Evolutionary conservation across 1,284 basidiomycete genomes (phyloP), one percentile per base, ranked within the genome.

Genomic region (Volvariella surrecta): DNA sequence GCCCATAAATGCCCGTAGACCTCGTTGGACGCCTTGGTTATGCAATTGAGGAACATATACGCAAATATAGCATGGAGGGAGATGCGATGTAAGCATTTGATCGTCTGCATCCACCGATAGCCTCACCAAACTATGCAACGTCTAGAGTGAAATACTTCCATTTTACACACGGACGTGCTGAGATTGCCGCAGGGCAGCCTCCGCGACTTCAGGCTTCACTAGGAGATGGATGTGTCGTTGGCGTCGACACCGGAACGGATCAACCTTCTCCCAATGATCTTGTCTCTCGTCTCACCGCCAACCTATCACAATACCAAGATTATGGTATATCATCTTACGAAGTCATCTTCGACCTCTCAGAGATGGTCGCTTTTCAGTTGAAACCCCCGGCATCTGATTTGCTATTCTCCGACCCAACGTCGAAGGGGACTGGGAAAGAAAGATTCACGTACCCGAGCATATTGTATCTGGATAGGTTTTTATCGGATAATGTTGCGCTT

Each of bases 391-490:
- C 15, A 9, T 9, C 9, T 57, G 59, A 39, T 21, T 39, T 16
- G 42, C 40, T 28, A 41, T 20, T 22, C 43, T 37, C 50, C 53
- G 34, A 21, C 47, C 22, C 35, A 9, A 16, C 13, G 3, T n/a
- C n/a, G n/a, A n/a, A n/a, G n/a, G n/a, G n/a, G n/a, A n/a, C n/a
- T n/a, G n/a, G n/a, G n/a, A n/a, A n/a, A 6, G 70, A 74, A 45
- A 64, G 65, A 2, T 80, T 87, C 51, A 59, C 57, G 17, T 89
- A 74, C 49, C 83, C 85, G 2, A 73, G 71, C 49, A 62, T 65
- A 24, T 64, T 89, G 34, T 86, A 75, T 54, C 63, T 89, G 41
- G 86, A 89, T 54, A 74, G 76, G 46, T 89, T 86, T 53, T 52
- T 87, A 49, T 64, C 67, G 41, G 67, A 71, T 42, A 85, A 83